Evolutionary conservation across 2,329 filamentous ascomycete genomes (phyloP).

Genomic region (Cladophialophora chaetospira): DNA sequence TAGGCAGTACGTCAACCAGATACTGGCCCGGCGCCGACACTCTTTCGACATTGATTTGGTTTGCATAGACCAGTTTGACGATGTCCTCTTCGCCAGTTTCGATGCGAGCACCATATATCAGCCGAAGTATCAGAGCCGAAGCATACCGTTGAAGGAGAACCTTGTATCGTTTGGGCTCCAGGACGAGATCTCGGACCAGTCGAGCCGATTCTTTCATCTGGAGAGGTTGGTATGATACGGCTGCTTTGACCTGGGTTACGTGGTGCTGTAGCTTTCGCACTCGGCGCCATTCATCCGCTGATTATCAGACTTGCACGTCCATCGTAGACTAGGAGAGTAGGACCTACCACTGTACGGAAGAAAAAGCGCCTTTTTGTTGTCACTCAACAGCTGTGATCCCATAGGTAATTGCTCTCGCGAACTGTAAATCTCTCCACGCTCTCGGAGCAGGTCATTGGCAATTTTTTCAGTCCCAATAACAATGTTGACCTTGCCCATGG

Average conservation of each 20-base stretch:
- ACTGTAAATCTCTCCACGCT: conserved; percentile 44
- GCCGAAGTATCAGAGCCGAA: conserved; percentile 40
- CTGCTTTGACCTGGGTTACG: conserved; percentile 34
- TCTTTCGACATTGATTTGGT: conserved; percentile 40
- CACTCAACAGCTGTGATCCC: conserved; percentile 38
- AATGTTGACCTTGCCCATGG: conserved; percentile 43
- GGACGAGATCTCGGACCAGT: conserved; percentile 37
- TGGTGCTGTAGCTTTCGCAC: conserved; percentile 39
- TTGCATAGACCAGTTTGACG: conserved; percentile 37
- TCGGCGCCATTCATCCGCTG: conserved; percentile 34
- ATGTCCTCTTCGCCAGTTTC: conserved; percentile 38
- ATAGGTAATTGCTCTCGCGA: conserved; percentile 40
- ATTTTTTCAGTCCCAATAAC: conserved; percentile 43
- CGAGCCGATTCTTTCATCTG: conserved; percentile 37
- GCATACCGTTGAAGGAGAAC: conserved; percentile 42
- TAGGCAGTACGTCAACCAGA: conserved; percentile 38
- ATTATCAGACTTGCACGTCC: not conserved
- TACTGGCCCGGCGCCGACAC: conserved; percentile 43
- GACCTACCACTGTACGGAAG: conserved; percentile 32
- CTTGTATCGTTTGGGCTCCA: conserved; percentile 38
- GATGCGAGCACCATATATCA: conserved; percentile 40
- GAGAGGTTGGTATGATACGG: conserved; percentile 36
- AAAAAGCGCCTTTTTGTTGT: conserved; percentile 36
- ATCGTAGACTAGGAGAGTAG: not conserved
- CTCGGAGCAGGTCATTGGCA: conserved; percentile 46